A percentile compares a stretch with the other conserved stretches of the same genome.
Evolutionary conservation across 2,329 filamentous ascomycete species (phyloP).

Genomic region (Paecilomyces sp.): DNA sequence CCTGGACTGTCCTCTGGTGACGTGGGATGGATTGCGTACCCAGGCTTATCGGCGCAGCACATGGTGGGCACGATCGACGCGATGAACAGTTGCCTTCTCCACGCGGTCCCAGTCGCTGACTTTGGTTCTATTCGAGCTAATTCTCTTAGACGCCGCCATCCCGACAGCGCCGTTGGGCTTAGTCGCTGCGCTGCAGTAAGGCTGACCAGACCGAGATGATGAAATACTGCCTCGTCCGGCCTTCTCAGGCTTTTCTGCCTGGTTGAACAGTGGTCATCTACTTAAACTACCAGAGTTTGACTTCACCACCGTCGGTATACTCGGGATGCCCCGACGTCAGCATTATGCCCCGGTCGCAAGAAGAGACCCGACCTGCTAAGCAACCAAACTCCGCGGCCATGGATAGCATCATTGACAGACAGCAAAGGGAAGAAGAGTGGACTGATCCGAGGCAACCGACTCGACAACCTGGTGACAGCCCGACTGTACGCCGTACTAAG

Average conservation of each 20-base stretch:
- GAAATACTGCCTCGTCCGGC: not conserved
- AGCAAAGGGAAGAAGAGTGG: not conserved
- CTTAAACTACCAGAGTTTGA: not conserved
- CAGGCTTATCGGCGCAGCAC: slow-evolving; percentile 37
- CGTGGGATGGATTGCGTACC: slow-evolving; percentile 28
- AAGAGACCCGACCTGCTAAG: not conserved
- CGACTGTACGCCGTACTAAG: not conserved
- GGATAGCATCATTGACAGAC: not conserved
- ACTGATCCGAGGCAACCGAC: not conserved
- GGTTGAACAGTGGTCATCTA: not conserved
- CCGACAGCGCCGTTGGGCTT: not conserved
- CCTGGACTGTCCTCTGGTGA: slow-evolving; percentile 2
- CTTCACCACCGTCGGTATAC: not conserved
- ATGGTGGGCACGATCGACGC: not conserved
- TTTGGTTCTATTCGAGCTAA: not conserved
- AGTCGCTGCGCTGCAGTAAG: not conserved
- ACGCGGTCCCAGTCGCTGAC: not conserved
- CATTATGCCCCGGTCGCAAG: not conserved
- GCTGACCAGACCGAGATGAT: not conserved
- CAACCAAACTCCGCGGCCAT: not conserved
- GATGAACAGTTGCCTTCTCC: not conserved
- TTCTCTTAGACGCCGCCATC: not conserved
- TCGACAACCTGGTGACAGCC: not conserved
- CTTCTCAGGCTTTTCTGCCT: not conserved
- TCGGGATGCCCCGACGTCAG: not conserved